Evolutionary conservation across 2,329 filamentous ascomycete species (phyloP), one percentile per base, ranked within the genome.

Genomic region (Ceratocystis harringtonii): DNA sequence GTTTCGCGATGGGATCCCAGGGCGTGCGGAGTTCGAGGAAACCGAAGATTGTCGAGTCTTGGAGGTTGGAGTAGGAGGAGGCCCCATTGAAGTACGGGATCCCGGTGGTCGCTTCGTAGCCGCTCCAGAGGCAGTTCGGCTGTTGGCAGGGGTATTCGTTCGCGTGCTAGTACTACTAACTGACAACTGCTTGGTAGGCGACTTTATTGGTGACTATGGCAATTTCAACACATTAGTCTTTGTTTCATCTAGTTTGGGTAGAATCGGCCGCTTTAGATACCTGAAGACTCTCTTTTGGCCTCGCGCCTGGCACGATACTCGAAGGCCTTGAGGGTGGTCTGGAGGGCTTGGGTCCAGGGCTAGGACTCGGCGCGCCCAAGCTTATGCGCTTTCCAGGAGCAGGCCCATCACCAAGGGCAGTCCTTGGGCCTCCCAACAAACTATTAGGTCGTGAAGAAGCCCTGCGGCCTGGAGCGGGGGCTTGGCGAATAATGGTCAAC

Each of bases 201-300:
- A 92, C 71, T 89, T 92, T 0, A 83, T 86, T 1, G 89, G 88
- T 67, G 87, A 90, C 85, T 91, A 65, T 36, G 8, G 8, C 70
- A 50, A 55, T 28, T 32, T 63, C 30, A 61, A 44, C 30, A 63
- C 63, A 10, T 10, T 52, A 25, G 28, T 50, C 25, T n/a, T 69
- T 5, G 17, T 19, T 25, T 58, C 12, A 41, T 41, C 12, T 12
- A 41, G 12, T 19, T 8, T n/a, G 30, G 6, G 55, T 58, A 30
- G 5, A 52, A 66, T 61, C 30, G 61, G 6, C 25, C 3, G 61
- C 55, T 44, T 50, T 48, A 8, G 10, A 63, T 65, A 63, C 65
- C 61, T 66, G 61, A 32, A 66, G 43, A 28, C 36, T 61, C 3
- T 62, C 65, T 25, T 58, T 61, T 36, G 43, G 19, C 25, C 57